phyloP scores from a whole-genome alignment of 352 stramenopile species.

The Globisporangium carolinianum region DNA sequence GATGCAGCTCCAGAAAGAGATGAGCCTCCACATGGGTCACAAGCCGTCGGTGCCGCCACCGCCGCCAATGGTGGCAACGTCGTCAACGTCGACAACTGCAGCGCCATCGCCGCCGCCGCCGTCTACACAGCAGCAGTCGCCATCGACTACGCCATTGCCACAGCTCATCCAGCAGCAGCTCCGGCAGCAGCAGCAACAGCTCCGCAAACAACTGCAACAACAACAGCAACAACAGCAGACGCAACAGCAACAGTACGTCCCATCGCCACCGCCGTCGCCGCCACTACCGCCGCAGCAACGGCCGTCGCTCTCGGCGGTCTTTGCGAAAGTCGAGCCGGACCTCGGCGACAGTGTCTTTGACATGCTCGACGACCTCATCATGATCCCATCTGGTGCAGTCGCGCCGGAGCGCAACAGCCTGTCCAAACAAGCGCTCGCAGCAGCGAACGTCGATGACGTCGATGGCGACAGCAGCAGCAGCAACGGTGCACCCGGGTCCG shows the following conservation, averaged over 20 bases:
- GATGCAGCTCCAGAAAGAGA: conserved; percentile 82
- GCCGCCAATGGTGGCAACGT: background rate
- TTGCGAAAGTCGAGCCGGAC: conserved; percentile 71
- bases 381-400: conserved; percentile 55
- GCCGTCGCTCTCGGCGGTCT: conserved; percentile 49
- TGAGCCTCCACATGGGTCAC: conserved; percentile 64
- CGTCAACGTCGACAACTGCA: too few species aligned
- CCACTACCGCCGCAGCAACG: conserved; percentile 21
- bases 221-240: background rate
- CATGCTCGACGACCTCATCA: conserved; percentile 85
- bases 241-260: background rate
- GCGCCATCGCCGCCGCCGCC: background rate
- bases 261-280: conserved; percentile 10
- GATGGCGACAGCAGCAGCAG: background rate
- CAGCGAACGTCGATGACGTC: conserved; percentile 22
- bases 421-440: conserved; percentile 36
- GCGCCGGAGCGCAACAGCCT: conserved; percentile 53
- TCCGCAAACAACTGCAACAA: conserved; percentile 2
- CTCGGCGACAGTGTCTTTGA: conserved; percentile 83
- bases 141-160: background rate
- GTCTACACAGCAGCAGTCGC: background rate
- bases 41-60: conserved; percentile 4
- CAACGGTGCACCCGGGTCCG: conserved; percentile 17
- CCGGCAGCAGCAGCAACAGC: conserved; percentile 8
- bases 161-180: conserved; percentile 6